Evolutionary conservation across 1,284 basidiomycete species (phyloP), one percentile per base, ranked within the genome.

Genomic region (Melampsora americana): DNA sequence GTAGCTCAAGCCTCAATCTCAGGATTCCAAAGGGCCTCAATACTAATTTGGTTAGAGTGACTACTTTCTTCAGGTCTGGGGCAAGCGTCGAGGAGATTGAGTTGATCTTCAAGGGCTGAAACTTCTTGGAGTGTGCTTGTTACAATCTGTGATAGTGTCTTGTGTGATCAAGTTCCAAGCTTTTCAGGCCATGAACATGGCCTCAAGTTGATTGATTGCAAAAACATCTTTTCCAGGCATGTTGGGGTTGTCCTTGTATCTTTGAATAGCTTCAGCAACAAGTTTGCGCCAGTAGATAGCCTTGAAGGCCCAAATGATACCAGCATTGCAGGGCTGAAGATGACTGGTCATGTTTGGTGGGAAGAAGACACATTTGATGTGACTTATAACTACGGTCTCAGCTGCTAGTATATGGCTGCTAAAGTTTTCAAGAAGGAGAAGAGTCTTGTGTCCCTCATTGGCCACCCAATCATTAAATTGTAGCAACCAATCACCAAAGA

Each of bases 401-500:
- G 20, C 46, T 48, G 46, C 46, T 48, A 48, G 20, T 48, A 20
- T 48, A 48, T 48, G 11, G 11, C 46, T 20, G 20, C 46, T 48
- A 20, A 53, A 53, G 23, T 53, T 53, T 2, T 53, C 23, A 23
- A 53, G 50, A 16, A 53, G 50, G 50, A 53, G 50, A 16, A 53
- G 50, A 20, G 14, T 53, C 50, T 53, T 3, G 16, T 16, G 50
- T 53, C 50, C 50, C 50, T 53, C 50, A 53, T 53, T 53, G 50
- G 50, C 16, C 50, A 53, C 14, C 50, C 23, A 16, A 53, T 53
- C 23, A 23, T 53, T 53, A 12, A 53, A 53, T 3, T 16, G 50
- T 53, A 53, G 18, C 50, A 53, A 53, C 50, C 50, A 53, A 53
- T 53, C 23, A 23, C 50, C 50, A 53, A 53, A 53, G 23, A 53